Evolutionary conservation across 164 flowering plant genomes (phyloP).

Genomic region (Santalum album): DNA sequence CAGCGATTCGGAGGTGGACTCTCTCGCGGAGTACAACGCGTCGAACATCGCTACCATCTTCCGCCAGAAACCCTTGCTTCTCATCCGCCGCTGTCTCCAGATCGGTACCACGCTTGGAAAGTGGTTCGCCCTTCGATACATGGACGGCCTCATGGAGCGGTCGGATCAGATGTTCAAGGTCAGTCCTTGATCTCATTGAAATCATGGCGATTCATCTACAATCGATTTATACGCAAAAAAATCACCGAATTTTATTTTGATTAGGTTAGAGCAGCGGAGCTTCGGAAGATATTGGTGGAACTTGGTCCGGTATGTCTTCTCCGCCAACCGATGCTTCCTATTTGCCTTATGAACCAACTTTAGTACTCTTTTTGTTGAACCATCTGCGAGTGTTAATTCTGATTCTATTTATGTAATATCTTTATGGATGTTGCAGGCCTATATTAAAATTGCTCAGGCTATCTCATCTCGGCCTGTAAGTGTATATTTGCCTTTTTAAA

Average conservation of each 20-base stretch:
- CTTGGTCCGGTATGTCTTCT: slow-evolving; percentile 77
- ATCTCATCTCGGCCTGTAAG: slow-evolving; percentile 91
- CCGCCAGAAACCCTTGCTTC: slow-evolving; percentile 48
- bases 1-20: slow-evolving; percentile 42
- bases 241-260: too few relatives aligned
- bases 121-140: slow-evolving; percentile 61
- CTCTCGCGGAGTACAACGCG: slow-evolving; percentile 40
- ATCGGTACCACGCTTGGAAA: slow-evolving; percentile 50
- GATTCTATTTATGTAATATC: background rate
- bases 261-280: slow-evolving; percentile 89
- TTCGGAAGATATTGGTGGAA: slow-evolving; percentile 63
- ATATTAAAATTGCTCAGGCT: slow-evolving; percentile 94
- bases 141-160: slow-evolving; percentile 41
- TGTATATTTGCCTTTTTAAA: slow-evolving; percentile 9
- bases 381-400: background rate
- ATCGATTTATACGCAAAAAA: background rate
- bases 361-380: too few relatives aligned
- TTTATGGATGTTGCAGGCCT: slow-evolving; percentile 50
- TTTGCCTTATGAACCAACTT: too few relatives aligned
- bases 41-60: slow-evolving; percentile 45
- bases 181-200: too few relatives aligned
- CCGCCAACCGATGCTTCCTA: too few relatives aligned
- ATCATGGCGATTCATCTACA: too few relatives aligned
- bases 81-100: slow-evolving; percentile 66
- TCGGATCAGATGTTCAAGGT: slow-evolving; percentile 83